Evolutionary conservation across 495 filamentous ascomycete genomes (phyloP), one percentile per base, ranked within the genome.

Genomic region (Aspergillus carlsbadensis): DNA sequence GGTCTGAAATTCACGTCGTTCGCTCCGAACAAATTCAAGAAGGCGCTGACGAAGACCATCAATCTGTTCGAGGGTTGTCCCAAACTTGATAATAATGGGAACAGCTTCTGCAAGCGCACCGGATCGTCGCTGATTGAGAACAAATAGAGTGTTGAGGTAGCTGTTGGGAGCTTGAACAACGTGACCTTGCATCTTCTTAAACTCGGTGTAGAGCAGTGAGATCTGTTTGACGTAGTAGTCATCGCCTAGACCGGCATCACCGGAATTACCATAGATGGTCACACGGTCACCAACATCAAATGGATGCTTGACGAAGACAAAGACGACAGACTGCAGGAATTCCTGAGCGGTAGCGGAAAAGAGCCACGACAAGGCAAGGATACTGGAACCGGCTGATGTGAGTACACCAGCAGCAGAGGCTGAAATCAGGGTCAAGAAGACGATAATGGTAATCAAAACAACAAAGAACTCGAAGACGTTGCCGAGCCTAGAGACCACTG

Each of bases 141-240:
- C 94, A 69, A 97, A 96, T 6, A 98, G 81, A 0, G 84, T 89
- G 65, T 97, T 98, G 22, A 98, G 80, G 48, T 96, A 87, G 53
- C 86, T 93, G 78, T 98, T 98, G 4, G 94, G 94, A 0, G 93
- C 94, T 68, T 98, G 93, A 3, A 98, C 93, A 13, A 96, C 84
- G 59, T 96, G 92, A 11, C 93, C 93, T 65, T 96, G 87, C 86
- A 96, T 91, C 75, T 97, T 98, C 76, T 96, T 97, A 77, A 97
- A 96, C 65, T 97, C 94, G 24, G 94, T 97, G 65, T 92, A 96
- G 10, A 98, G 82, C n/a, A 98, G 78, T 7, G 91, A 87, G 41
- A 97, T 92, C 60, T 96, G 90, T 53, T 96, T 92, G 50, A 98
- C 91, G 57, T 96, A 96, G 73, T 96, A 97, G 63, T 96, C 92